A percentile compares a stretch with the other conserved stretches of the same genome.
phyloP scores from a whole-genome alignment of 2,329 filamentous ascomycete species.

The Aspergillus jensenii region DNA sequence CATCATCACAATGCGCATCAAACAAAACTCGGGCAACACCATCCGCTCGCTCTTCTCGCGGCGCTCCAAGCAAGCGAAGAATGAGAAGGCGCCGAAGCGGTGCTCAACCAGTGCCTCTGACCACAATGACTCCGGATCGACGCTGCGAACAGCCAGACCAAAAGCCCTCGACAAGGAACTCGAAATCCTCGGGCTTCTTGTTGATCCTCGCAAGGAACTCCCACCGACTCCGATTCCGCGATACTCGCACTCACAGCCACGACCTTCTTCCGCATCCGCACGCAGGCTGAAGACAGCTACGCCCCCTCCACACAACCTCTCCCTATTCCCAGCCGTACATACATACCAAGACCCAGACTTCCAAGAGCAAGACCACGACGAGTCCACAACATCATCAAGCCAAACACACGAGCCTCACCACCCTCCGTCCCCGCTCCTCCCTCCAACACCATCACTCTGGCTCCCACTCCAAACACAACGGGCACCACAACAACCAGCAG shows the following conservation, averaged over 20 bases:
- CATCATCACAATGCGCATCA: background rate
- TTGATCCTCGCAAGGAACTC: background rate
- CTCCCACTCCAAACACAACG: background rate
- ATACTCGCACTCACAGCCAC: background rate
- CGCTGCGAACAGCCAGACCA: background rate
- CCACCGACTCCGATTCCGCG: background rate
- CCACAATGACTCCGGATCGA: background rate
- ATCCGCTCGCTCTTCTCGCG: constrained; percentile 10
- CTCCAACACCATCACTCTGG: background rate
- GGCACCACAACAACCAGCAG: background rate
- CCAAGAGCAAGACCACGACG: background rate
- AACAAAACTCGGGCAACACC: background rate
- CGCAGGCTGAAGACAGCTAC: background rate
- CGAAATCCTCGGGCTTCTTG: constrained; percentile 1
- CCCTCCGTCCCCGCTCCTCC: constrained; percentile 1
- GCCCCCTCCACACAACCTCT: background rate
- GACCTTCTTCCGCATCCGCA: background rate
- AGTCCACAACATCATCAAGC: background rate
- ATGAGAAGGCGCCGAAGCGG: background rate
- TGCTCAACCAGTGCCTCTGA: background rate
- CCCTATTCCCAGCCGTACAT: background rate
- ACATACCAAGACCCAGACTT: background rate
- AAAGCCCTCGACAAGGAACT: constrained; percentile 2
- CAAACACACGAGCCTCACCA: background rate
- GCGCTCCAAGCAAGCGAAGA: background rate